phyloP scores from a whole-genome alignment of 305 asterid species.

The Stenogyne calaminthoides region DNA sequence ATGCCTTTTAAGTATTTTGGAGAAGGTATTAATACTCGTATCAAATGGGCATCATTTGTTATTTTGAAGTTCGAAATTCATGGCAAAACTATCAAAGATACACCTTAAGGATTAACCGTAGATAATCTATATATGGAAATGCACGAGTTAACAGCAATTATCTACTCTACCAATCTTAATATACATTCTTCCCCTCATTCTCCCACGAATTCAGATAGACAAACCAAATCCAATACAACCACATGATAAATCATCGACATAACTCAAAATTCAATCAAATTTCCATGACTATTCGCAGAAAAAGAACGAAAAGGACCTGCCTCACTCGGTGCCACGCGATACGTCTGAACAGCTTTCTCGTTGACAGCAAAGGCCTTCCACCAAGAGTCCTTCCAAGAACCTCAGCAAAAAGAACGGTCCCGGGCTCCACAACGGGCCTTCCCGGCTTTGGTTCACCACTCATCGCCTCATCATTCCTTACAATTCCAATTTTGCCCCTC shows the following conservation, averaged over 20 bases:
- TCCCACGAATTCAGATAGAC: not conserved
- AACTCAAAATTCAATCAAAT: slow-evolving; percentile 2
- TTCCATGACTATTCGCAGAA: slow-evolving; percentile 13
- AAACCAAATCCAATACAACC: slow-evolving; percentile 22
- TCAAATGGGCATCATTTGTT: not conserved
- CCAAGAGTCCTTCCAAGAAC: slow-evolving; percentile 92
- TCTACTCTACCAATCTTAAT: slow-evolving; percentile 18
- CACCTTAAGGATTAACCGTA: not conserved
- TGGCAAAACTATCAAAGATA: not conserved
- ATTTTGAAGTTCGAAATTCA: not conserved
- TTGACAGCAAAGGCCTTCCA: slow-evolving; percentile 85
- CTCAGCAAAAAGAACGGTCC: slow-evolving; percentile 83
- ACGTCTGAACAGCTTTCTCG: slow-evolving; percentile 70
- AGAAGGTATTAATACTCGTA: not conserved
- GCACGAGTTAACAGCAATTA: not conserved
- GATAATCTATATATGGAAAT: not conserved
- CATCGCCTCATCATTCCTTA: slow-evolving; percentile 65
- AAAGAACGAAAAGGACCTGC: slow-evolving; percentile 86
- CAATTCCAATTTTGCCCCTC: slow-evolving; percentile 72
- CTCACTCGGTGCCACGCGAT: slow-evolving; percentile 98
- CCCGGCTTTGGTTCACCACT: slow-evolving; percentile 48
- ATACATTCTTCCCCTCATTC: slow-evolving; percentile 3
- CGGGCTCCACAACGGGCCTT: slow-evolving; percentile 83
- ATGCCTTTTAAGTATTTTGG: not conserved
- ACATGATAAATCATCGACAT: slow-evolving; percentile 12